Evolutionary conservation across 192 early-diverging fungal genomes (phyloP), one percentile per base, ranked within the genome.

Genomic region (Coemansia sp.): DNA sequence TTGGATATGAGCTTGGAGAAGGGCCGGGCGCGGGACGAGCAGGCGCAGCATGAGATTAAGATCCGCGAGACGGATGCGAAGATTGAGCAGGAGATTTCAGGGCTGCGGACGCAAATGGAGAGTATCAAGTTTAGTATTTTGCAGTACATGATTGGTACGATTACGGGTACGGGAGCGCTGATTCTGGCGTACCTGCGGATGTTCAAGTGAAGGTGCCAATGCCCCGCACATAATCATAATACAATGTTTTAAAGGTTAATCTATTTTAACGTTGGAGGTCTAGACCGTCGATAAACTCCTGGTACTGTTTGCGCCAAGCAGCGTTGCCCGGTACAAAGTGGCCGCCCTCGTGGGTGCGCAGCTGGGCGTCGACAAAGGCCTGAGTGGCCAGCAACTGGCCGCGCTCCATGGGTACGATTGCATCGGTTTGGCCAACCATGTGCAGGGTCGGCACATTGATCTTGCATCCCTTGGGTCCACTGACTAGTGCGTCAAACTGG

Each of bases 1-100:
- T 75, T 97, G 63, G 95, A 97, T 57, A 79, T 97, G 70, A 90
- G 87, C 58, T 63, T 94, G 69, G 95, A 97, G 62, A 97, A 95
- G 69, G 91, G 91, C 4, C 70, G 92, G 22, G 91, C 94, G 12
- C 85, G 93, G 2, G 95, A 97, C 68, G 90, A 93, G 71, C 85
- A 91, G 49, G 87, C 85, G 38, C 84, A 85, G 29, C 90, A 94
- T 58, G 92, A 94, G 69, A 78, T 94, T 24, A 90, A 89, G 63
- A 89, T 97, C 37, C 87, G 88, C 47, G 93, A 94, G 62, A 91
- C 93, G 0, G 92, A 93, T 58, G 85, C 92, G 7, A 86, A 87
- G 57, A 94, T 97, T 63, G 95, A 97, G 68, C 83, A 89, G 43
- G 95, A 97, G 69, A 90, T 97, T 53, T 86, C 88, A 12, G 84